phyloP scores from a whole-genome alignment of 805 yeast genomes.

The Metschnikowia bowlesiae region DNA sequence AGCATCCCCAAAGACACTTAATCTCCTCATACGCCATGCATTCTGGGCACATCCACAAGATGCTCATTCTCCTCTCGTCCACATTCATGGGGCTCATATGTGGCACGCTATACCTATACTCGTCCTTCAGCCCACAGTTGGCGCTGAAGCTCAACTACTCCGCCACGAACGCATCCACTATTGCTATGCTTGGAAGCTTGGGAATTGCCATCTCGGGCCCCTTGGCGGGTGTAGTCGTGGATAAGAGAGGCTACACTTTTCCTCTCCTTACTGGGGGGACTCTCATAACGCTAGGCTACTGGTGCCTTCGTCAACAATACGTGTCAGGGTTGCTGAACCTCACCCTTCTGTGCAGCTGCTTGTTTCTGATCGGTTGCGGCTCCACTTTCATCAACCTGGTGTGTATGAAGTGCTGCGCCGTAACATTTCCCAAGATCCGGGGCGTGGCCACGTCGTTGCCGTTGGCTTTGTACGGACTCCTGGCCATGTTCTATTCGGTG shows the following conservation, averaged over 20 bases:
- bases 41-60: slow-evolving; percentile 13
- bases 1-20: background rate
- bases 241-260: slow-evolving; percentile 52
- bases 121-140: slow-evolving; percentile 76
- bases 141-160: slow-evolving; percentile 53
- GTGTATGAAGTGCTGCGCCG: slow-evolving; percentile 68
- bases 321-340: slow-evolving; percentile 37
- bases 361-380: slow-evolving; percentile 61
- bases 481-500: slow-evolving; percentile 64
- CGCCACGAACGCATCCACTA: slow-evolving; percentile 58
- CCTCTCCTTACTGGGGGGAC: slow-evolving; percentile 51
- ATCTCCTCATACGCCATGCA: background rate
- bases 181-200: slow-evolving; percentile 65
- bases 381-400: slow-evolving; percentile 63
- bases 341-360: slow-evolving; percentile 39
- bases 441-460: slow-evolving; percentile 78
- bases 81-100: slow-evolving; percentile 49
- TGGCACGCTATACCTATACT: slow-evolving; percentile 72
- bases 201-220: slow-evolving; percentile 67
- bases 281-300: slow-evolving; percentile 51
- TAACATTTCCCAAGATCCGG: slow-evolving; percentile 58
- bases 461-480: slow-evolving; percentile 67
- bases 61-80: slow-evolving; percentile 22
- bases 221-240: slow-evolving; percentile 61
- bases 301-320: slow-evolving; percentile 50